These are phyloP conservation scores for Xylariaceae sp. DNA, from an alignment of 2,329 filamentous ascomycete species.

Conservation along the genomic window DNA sequence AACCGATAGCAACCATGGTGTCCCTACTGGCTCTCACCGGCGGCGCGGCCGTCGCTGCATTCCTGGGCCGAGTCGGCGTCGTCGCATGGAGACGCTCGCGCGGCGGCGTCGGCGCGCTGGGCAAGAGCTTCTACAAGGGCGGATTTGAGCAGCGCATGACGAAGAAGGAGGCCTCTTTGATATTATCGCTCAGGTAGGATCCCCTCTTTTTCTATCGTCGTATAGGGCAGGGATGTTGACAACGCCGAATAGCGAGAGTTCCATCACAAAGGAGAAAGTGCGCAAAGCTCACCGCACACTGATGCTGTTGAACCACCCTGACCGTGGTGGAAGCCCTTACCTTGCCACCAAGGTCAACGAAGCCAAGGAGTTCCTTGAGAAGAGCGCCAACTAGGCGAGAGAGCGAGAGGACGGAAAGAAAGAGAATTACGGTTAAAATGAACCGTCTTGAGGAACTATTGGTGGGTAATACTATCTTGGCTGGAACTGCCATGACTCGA, in stretches of 20 bases:
- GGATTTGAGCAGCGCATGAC: slow-evolving; percentile 98
- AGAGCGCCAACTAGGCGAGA: slow-evolving; percentile 39
- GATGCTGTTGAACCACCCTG: slow-evolving; percentile 97
- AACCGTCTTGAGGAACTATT: neutral
- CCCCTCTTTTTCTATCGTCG: neutral
- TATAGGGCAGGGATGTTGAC: neutral
- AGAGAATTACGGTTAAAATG: neutral
- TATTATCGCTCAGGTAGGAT: slow-evolving; percentile 79
- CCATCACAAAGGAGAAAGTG: slow-evolving; percentile 84
- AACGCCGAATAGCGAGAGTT: slow-evolving; percentile 61
- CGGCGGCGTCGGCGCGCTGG: slow-evolving; percentile 71
- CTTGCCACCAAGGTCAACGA: slow-evolving; percentile 97
- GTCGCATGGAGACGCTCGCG: slow-evolving; percentile 81
- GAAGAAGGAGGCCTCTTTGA: slow-evolving; percentile 81
- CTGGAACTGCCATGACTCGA: neutral
- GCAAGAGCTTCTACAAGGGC: slow-evolving; percentile 94
- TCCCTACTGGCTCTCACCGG: slow-evolving; percentile 48
- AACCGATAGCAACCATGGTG: slow-evolving; percentile 42
- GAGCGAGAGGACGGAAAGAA: neutral
- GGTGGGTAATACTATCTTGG: neutral
- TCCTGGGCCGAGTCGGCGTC: slow-evolving; percentile 80
- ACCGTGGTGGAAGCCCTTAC: slow-evolving; percentile 94
- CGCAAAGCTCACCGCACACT: slow-evolving; percentile 92
- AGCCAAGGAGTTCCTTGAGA: slow-evolving; percentile 93
- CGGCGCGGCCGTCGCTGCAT: slow-evolving; percentile 47